phyloP scores from a whole-genome alignment of 2,329 filamentous ascomycete species.

The Stemphylium vesicarium region DNA sequence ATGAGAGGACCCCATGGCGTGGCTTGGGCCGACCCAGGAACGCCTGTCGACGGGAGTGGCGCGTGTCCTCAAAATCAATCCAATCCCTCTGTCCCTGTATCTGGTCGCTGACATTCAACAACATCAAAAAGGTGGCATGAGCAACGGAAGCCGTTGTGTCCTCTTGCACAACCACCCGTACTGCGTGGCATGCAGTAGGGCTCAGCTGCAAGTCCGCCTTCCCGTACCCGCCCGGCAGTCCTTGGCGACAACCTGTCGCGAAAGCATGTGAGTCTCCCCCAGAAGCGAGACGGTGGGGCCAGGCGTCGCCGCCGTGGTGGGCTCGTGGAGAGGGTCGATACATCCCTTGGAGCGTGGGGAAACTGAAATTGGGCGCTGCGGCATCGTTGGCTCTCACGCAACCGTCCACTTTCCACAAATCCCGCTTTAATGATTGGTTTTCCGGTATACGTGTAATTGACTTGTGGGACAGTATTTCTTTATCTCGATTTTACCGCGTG shows the following conservation, averaged over 20 bases:
- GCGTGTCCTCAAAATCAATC: constrained; percentile 18
- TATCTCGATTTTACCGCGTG: constrained; percentile 29
- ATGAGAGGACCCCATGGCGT: neutral
- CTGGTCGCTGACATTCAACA: constrained; percentile 15
- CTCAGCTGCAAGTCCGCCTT: constrained; percentile 29
- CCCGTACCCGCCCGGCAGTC: constrained; percentile 26
- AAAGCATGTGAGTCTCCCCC: constrained; percentile 31
- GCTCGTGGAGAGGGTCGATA: constrained; percentile 22
- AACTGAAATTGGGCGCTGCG: constrained; percentile 6
- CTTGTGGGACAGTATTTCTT: constrained; percentile 20
- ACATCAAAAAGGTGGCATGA: constrained; percentile 6
- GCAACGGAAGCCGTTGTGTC: constrained; percentile 18
- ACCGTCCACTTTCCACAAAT: constrained; percentile 14
- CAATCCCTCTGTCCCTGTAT: neutral
- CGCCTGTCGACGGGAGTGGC: constrained; percentile 2
- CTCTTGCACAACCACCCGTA: constrained; percentile 18
- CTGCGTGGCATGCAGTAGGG: constrained; percentile 20
- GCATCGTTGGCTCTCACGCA: constrained; percentile 9
- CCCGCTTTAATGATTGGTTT: constrained; percentile 1
- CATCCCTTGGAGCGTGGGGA: constrained; percentile 30
- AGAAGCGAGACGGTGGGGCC: constrained; percentile 28
- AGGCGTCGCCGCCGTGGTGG: constrained; percentile 15
- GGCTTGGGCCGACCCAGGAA: constrained; percentile 3
- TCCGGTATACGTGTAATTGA: neutral
- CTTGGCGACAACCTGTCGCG: constrained; percentile 27